phyloP scores from a whole-genome alignment of 2,329 filamentous ascomycete genomes.

The Balansia obtecta region DNA sequence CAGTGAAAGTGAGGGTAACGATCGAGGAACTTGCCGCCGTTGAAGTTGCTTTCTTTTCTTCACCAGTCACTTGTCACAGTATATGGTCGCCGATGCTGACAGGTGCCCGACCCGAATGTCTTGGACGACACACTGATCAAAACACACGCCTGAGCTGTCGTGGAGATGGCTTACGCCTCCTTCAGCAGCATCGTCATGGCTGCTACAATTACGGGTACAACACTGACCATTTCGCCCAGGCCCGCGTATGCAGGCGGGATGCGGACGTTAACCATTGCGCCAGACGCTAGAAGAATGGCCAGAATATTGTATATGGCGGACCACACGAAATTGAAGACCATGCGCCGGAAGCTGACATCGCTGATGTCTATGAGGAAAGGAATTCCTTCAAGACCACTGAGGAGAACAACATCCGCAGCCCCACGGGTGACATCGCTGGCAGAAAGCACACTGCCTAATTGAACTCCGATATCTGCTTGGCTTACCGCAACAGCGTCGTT shows the following conservation, averaged over 20 bases:
- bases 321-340: constrained; percentile 52
- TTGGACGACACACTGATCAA: neutral
- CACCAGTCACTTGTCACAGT: neutral
- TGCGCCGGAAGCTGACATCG: constrained; percentile 23
- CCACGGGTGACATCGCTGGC: constrained; percentile 40
- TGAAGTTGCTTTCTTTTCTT: neutral
- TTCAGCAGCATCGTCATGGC: constrained; percentile 18
- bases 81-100: neutral
- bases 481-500: constrained; percentile 52
- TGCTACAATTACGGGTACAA: constrained; percentile 43
- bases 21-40: neutral
- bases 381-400: constrained; percentile 38
- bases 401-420: constrained; percentile 45
- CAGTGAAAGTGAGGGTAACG: neutral
- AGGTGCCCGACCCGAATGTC: neutral
- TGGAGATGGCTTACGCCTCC: constrained; percentile 6
- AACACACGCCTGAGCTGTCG: neutral
- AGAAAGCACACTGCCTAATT: constrained; percentile 33
- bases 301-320: constrained; percentile 48
- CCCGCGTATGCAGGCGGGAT: constrained; percentile 41
- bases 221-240: constrained; percentile 52
- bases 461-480: constrained; percentile 46
- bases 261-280: constrained; percentile 40
- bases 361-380: constrained; percentile 37
- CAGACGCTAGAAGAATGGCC: constrained; percentile 47